Base-by-base conservation (phyloP, 1,284 basidiomycete genomes). In the Kwoniella shivajii region DNA sequence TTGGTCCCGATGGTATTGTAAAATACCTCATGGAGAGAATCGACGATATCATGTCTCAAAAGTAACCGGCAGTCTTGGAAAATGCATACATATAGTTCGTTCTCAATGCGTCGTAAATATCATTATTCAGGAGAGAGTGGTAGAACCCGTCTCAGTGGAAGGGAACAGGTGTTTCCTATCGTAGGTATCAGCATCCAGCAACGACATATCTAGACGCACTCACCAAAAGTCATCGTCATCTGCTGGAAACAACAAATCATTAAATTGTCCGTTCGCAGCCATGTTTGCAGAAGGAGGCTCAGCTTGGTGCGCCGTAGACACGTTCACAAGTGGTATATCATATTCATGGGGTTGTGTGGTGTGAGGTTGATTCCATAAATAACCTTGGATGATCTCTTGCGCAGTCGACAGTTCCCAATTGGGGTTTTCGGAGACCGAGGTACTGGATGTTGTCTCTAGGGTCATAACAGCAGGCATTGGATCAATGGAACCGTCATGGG, bases 11-110 rank as follows among this genome's bases (percentile, higher is more conserved):
- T 20, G 75, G 72, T 0, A 56, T 78, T 13, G 65, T 77, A 20
- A 54, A 74, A 39, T 75, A 74, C 45, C 57, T 78, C 24, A 66
- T 67, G 62, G 76, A 67, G 53, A 64, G 64, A 50, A 72, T 78
- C 33, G 76, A 76, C 44, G 61, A 66, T 20, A 72, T 77, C 44
- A 71, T 77, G 69, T 49, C 30, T 14, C 13, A 47, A 33, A 47
- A 47, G 26, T 47, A 24, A 34, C 18, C 18, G 9, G 41, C n/a
- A n/a, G n/a, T n/a, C n/a, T n/a, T n/a, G n/a, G n/a, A n/a, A n/a
- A n/a, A n/a, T n/a, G n/a, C n/a, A n/a, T n/a, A n/a, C n/a, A n/a
- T n/a, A n/a, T n/a, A n/a, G n/a, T n/a, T n/a, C n/a, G n/a, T n/a
- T n/a, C n/a, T n/a, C n/a, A n/a, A n/a, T n/a, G n/a, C n/a, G n/a